phyloP scores from a whole-genome alignment of 768 basidiomycete genomes.

The Pholiota microspora region DNA sequence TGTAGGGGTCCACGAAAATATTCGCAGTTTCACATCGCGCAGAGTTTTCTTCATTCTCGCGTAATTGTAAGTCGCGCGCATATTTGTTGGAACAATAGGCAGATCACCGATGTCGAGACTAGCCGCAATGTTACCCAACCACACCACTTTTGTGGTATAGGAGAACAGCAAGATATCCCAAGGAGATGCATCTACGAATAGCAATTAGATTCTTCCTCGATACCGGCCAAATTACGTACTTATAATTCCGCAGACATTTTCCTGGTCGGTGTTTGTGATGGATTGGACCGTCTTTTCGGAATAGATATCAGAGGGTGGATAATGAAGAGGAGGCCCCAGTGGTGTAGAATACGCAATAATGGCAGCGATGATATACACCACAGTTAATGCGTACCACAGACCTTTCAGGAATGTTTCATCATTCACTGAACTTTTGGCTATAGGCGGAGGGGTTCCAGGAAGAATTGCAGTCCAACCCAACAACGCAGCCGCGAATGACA shows the following conservation, averaged over 20 bases:
- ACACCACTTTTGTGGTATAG: conserved; percentile 85
- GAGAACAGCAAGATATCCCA: conserved; percentile 75
- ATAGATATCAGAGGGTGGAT: conserved; percentile 72
- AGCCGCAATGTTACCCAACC: conserved; percentile 72
- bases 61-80: conserved; percentile 69
- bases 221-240: conserved; percentile 28
- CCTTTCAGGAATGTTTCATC: conserved; percentile 21
- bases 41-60: conserved; percentile 60
- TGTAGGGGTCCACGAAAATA: conserved; percentile 51
- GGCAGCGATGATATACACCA: conserved; percentile 45
- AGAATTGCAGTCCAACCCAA: conserved; percentile 45
- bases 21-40: conserved; percentile 44
- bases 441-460: conserved; percentile 42
- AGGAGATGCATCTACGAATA: conserved; percentile 47
- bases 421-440: conserved; percentile 21
- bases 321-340: conserved; percentile 73
- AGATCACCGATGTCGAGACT: conserved; percentile 86
- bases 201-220: background rate
- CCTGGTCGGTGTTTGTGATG: conserved; percentile 58
- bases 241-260: conserved; percentile 72
- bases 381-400: conserved; percentile 55
- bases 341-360: conserved; percentile 52
- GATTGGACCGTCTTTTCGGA: conserved; percentile 62
- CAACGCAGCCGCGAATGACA: conserved; percentile 38
- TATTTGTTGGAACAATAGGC: conserved; percentile 71